Evolutionary conservation across 768 basidiomycete species (phyloP).

Genomic region (Auricularia cornea): DNA sequence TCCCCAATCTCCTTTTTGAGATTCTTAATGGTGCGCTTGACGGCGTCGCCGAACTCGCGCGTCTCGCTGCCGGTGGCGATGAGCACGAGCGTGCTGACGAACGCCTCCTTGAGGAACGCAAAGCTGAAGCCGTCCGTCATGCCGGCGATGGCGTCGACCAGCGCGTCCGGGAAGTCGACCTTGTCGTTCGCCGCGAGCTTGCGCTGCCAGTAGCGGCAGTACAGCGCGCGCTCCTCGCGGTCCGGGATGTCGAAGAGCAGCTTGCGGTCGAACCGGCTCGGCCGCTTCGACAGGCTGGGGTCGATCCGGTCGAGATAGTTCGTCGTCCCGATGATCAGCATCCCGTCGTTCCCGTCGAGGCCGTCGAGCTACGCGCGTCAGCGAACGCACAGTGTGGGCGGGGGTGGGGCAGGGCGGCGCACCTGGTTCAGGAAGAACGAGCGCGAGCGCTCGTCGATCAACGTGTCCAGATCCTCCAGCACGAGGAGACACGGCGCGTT

Average conservation of each 20-base stretch:
- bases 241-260: slow-evolving; percentile 74
- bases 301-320: slow-evolving; percentile 81
- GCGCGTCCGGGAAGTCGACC: slow-evolving; percentile 57
- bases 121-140: slow-evolving; percentile 67
- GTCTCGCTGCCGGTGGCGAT: slow-evolving; percentile 43
- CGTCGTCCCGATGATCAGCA: slow-evolving; percentile 71
- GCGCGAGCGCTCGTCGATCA: slow-evolving; percentile 69
- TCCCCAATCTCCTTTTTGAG: slow-evolving; percentile 63
- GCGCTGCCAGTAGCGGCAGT: slow-evolving; percentile 72
- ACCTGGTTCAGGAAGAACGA: slow-evolving; percentile 86
- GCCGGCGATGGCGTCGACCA: slow-evolving; percentile 52
- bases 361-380: slow-evolving; percentile 7
- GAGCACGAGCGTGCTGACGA: slow-evolving; percentile 18
- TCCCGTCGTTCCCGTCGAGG: slow-evolving; percentile 18
- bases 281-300: slow-evolving; percentile 64
- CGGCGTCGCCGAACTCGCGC: slow-evolving; percentile 37
- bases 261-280: slow-evolving; percentile 81
- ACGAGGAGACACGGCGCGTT: slow-evolving; percentile 55
- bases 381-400: not conserved
- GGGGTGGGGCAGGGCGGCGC: not conserved
- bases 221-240: slow-evolving; percentile 52
- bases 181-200: slow-evolving; percentile 58
- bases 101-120: slow-evolving; percentile 83
- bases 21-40: slow-evolving; percentile 51
- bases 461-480: slow-evolving; percentile 65